Conservation (phyloP, 2,329 filamentous ascomycete genomes). For the Pyrenophora tritici-repentis region DNA sequence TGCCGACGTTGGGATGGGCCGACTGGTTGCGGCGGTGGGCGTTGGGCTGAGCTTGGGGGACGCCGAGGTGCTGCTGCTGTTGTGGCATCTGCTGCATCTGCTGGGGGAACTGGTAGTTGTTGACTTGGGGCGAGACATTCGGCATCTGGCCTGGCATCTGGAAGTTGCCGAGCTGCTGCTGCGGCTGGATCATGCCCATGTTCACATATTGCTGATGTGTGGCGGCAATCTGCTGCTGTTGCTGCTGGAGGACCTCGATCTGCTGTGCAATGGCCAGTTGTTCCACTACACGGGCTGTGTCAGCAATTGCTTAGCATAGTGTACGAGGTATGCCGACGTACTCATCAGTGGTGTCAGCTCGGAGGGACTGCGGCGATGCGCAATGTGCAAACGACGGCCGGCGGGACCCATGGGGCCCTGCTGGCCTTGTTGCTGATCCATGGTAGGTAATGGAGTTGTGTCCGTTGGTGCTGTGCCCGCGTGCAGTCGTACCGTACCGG, state of each 20-base stretch:
- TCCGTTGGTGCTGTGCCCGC: conserved; percentile 30
- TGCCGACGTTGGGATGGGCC: conserved; percentile 87
- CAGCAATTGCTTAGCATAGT: conserved; percentile 23
- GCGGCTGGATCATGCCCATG: conserved; percentile 90
- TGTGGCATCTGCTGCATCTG: conserved; percentile 58
- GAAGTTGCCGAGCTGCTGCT: conserved; percentile 71
- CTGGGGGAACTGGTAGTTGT: conserved; percentile 86
- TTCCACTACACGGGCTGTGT: conserved; percentile 69
- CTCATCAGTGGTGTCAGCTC: conserved; percentile 97
- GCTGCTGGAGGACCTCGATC: conserved; percentile 94
- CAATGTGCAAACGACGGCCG: conserved; percentile 93
- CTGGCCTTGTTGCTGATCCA: conserved; percentile 59
- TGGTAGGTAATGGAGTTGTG: conserved; percentile 33
- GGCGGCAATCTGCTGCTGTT: conserved; percentile 96
- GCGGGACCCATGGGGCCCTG: conserved; percentile 69
- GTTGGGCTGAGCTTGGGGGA: conserved; percentile 74
- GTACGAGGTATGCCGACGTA: conserved; percentile 61
- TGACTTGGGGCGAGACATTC: conserved; percentile 74
- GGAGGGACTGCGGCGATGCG: conserved; percentile 93
- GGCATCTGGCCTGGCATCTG: conserved; percentile 72
- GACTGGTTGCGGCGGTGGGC: conserved; percentile 98
- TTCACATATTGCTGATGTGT: conserved; percentile 97
- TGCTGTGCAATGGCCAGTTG: conserved; percentile 97
- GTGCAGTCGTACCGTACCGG: conserved; percentile 27
- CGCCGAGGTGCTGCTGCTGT: conserved; percentile 66